These are phyloP conservation scores for Dinochytrium kinnereticum DNA, from an alignment of 371 early-diverging fungal genomes.

Conservation along the genomic window DNA sequence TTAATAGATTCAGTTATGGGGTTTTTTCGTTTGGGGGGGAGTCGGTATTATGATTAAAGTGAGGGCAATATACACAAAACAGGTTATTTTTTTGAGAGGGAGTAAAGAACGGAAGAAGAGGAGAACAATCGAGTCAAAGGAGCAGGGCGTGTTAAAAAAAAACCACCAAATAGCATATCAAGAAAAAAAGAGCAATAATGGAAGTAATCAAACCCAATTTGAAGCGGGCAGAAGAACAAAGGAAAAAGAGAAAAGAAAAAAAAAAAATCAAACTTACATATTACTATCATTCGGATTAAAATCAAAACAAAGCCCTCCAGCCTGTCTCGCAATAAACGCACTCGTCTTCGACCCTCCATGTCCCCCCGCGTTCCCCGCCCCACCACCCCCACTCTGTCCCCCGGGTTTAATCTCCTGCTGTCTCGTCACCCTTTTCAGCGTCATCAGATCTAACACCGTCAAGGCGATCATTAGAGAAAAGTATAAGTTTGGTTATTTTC, in stretches of 20 bases:
- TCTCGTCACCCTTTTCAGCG: constrained; percentile 52
- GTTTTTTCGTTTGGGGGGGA: not conserved
- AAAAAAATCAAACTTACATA: constrained; percentile 37
- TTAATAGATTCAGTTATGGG: too few relatives aligned
- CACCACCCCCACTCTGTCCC: constrained; percentile 10
- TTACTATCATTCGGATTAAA: constrained; percentile 57
- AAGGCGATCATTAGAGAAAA: too few relatives aligned
- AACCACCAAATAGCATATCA: too few relatives aligned
- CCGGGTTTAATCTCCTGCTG: constrained; percentile 25
- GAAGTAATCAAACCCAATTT: too few relatives aligned
- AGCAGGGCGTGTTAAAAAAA: too few relatives aligned
- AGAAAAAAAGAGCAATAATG: too few relatives aligned
- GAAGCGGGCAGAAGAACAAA: not conserved
- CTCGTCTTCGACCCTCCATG: constrained; percentile 30
- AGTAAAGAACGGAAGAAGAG: too few relatives aligned
- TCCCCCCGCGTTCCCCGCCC: constrained; percentile 12
- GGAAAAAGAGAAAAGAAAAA: not conserved
- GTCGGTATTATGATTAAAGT: too few relatives aligned
- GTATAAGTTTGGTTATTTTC: too few relatives aligned
- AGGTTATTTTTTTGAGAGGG: too few relatives aligned
- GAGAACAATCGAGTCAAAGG: too few relatives aligned
- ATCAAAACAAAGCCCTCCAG: constrained; percentile 62
- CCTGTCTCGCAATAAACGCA: constrained; percentile 55
- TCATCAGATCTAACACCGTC: constrained; percentile 52
- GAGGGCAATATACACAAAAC: too few relatives aligned